Conservation (phyloP, 805 yeast genomes). For the Candida nitratophila region DNA sequence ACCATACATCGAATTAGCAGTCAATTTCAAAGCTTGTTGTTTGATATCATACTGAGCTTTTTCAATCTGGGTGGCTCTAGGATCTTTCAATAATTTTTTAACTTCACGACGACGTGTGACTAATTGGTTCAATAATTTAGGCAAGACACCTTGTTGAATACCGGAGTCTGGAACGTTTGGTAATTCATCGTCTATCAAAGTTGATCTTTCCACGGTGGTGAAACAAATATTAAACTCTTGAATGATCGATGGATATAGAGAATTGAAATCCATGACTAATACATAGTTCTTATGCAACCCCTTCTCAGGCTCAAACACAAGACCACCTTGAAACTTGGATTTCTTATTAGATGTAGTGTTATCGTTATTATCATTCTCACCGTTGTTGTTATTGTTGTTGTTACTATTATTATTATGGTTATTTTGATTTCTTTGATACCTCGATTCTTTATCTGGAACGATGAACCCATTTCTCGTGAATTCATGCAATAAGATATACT, state of each 20-base stretch:
- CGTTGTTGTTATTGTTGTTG: slow-evolving; percentile 19
- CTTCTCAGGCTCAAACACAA: slow-evolving; percentile 93
- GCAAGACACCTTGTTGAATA: slow-evolving; percentile 72
- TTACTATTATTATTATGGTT: slow-evolving; percentile 6
- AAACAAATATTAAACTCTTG: slow-evolving; percentile 97
- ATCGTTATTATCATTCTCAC: slow-evolving; percentile 36
- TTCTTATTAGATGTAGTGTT: slow-evolving; percentile 44
- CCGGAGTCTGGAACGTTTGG: slow-evolving; percentile 63
- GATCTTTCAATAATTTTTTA: slow-evolving; percentile 73
- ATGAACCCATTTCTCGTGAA: slow-evolving; percentile 72
- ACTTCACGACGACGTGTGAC: slow-evolving; percentile 93
- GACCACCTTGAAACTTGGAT: slow-evolving; percentile 84
- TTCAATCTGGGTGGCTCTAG: slow-evolving; percentile 55
- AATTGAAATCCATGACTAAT: slow-evolving; percentile 96
- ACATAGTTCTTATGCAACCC: slow-evolving; percentile 87
- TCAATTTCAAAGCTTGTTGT: slow-evolving; percentile 91
- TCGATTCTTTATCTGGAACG: slow-evolving; percentile 77
- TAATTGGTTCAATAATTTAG: slow-evolving; percentile 71
- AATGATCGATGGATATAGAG: slow-evolving; percentile 92
- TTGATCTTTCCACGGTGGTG: slow-evolving; percentile 78
- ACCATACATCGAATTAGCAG: slow-evolving; percentile 99
- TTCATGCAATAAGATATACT: slow-evolving; percentile 86
- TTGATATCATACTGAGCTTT: slow-evolving; percentile 86
- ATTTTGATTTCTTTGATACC: slow-evolving; percentile 25
- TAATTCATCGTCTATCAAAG: slow-evolving; percentile 43